These are phyloP conservation scores for Candida caryicola DNA, from an alignment of 805 yeast genomes.

Conservation along the genomic window DNA sequence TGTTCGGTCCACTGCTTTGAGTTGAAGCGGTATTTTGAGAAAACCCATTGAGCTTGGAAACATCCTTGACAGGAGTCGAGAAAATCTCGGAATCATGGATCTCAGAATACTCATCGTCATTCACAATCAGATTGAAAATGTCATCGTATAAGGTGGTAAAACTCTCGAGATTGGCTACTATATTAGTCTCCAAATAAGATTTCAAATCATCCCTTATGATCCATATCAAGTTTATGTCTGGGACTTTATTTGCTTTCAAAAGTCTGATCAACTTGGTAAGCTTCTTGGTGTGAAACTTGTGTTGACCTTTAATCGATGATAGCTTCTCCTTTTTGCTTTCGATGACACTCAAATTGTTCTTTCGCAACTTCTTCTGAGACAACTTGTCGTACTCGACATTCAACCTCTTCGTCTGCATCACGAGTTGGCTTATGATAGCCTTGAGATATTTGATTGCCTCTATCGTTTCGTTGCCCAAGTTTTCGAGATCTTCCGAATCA, in stretches of 20 bases:
- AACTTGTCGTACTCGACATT: conserved; percentile 42
- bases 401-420: conserved; percentile 33
- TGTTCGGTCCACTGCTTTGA: conserved; percentile 1
- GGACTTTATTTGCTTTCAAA: conserved; percentile 25
- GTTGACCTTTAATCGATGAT: conserved; percentile 26
- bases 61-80: conserved; percentile 6
- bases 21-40: neutral
- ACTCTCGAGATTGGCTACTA: conserved; percentile 36
- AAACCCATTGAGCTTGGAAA: conserved; percentile 1
- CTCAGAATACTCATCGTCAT: conserved; percentile 11
- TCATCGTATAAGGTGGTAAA: conserved; percentile 44
- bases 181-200: conserved; percentile 30
- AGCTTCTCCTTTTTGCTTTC: conserved; percentile 43
- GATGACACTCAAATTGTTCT: conserved; percentile 32
- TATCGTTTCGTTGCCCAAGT: conserved; percentile 30
- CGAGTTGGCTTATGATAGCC: conserved; percentile 29
- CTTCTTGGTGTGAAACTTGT: conserved; percentile 38
- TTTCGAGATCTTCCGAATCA: conserved; percentile 13
- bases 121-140: conserved; percentile 23
- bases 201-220: conserved; percentile 40
- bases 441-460: conserved; percentile 34
- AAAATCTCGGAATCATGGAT: conserved; percentile 13
- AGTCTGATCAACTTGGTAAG: conserved; percentile 29
- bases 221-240: conserved; percentile 29
- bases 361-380: conserved; percentile 36